Evolutionary conservation across 2,329 filamentous ascomycete genomes (phyloP), one percentile per base, ranked within the genome.

Genomic region (Ophiocordyceps camponoti-rufipedis): DNA sequence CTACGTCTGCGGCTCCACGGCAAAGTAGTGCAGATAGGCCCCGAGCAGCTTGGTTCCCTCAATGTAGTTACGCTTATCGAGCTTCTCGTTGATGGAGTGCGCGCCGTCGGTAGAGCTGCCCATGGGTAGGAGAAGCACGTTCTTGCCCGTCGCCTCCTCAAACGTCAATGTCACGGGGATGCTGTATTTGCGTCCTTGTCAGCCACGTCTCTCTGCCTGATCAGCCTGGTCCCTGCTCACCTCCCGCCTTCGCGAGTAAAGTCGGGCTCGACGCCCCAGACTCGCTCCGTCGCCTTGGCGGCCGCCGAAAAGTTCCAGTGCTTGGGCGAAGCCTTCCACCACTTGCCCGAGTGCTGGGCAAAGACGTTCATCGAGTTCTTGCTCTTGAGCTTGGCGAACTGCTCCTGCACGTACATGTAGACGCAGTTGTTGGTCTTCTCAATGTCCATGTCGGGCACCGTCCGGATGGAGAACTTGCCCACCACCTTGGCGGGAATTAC

Each of bases 291-390:
- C n/a, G 91, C 91, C 74, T 94, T 96, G 58, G 82, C 78, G 13
- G 91, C 91, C 28, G 89, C 89, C 29, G 79, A 76, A 68, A 96
- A 98, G 74, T 98, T 98, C 87, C 91, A 96, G 74, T 98, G 89
- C 68, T 94, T 91, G 29, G 91, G 89, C 59, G 83, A 88, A 42
- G 93, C 87, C 43, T 94, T 87, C 91, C 91, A 98, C 91, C 91
- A 98, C 68, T 95, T 95, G 54, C 91, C 91, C 48, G 80, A 81
- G 70, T 98, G 91, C 65, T 89, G 80, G 48, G 88, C 72, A 59
- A 72, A 79, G 45, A 87, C 80, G 56, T 85, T 84, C 58, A 94
- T 65, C 14, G 73, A 87, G 71, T 98, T 98, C 74, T 98, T 98
- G 65, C 82, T 91, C 52, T 78, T 76, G 32, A 96, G 74, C 66